These are phyloP conservation scores for Kitagawia praeruptora DNA, from an alignment of 129 eudicot genomes.

Conservation along the genomic window DNA sequence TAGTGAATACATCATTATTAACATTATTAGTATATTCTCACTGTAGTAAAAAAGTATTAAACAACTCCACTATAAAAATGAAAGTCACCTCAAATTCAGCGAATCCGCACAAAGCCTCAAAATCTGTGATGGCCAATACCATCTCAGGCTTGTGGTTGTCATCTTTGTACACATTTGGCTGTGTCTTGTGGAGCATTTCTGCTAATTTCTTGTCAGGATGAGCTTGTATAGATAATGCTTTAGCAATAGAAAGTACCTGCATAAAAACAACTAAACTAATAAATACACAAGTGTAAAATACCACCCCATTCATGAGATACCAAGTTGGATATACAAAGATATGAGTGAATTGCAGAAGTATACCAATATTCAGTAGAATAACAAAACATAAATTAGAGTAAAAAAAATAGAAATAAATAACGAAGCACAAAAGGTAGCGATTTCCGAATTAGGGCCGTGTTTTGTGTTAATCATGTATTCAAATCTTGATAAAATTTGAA, in stretches of 20 bases:
- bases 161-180: slow-evolving; percentile 69
- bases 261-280: background rate
- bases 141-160: slow-evolving; percentile 96
- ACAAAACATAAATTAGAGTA: background rate
- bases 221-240: slow-evolving; percentile 84
- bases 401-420: background rate
- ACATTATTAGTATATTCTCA: background rate
- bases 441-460: too few species aligned
- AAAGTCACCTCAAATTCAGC: slow-evolving; percentile 56
- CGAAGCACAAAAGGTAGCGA: background rate
- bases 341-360: background rate
- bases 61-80: background rate
- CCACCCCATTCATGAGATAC: background rate
- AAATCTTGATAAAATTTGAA: too few species aligned
- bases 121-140: slow-evolving; percentile 80
- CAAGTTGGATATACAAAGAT: background rate
- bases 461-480: too few species aligned
- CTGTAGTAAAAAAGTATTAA: background rate
- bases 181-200: slow-evolving; percentile 40
- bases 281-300: background rate
- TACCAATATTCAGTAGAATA: background rate
- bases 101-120: slow-evolving; percentile 91
- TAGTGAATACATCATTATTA: background rate
- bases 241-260: slow-evolving; percentile 89
- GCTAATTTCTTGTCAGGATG: slow-evolving; percentile 88